Percentiles rank a stretch among this genome's conserved stretches.
Evolutionary conservation across 129 eudicot genomes (phyloP).

Genomic region (Heracleum sosnowskyi): DNA sequence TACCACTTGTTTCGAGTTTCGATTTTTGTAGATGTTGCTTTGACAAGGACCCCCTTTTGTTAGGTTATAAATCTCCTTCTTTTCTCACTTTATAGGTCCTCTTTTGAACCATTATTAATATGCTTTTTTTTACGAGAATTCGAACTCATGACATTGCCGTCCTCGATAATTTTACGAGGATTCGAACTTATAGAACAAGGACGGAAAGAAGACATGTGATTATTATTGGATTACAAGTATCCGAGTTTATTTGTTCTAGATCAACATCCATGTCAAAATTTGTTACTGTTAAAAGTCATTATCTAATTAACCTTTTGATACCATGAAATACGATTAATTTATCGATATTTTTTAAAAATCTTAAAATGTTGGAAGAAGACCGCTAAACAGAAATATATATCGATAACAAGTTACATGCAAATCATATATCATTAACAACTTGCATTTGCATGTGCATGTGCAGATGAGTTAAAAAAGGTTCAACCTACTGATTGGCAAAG

Average conservation of each 20-base stretch:
- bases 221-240: too few species aligned
- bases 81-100: neutral
- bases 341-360: neutral
- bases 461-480: conserved; percentile 5
- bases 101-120: too few species aligned
- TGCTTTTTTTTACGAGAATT: neutral
- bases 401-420: neutral
- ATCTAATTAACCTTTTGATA: too few species aligned
- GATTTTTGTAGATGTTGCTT: neutral
- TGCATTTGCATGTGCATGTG: conserved; percentile 8
- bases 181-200: too few species aligned
- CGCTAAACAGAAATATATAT: neutral
- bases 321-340: neutral
- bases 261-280: too few species aligned
- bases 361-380: neutral
- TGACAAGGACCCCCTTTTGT: neutral
- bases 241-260: too few species aligned
- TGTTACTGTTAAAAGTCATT: too few species aligned
- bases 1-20: neutral
- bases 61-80: neutral
- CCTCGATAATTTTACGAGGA: too few species aligned
- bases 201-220: too few species aligned
- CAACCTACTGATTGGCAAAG: conserved; percentile 8
- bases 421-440: neutral
- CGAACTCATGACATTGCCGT: too few species aligned